A percentile compares a stretch with the other conserved stretches of the same genome.
Evolutionary conservation across 2,329 filamentous ascomycete genomes (phyloP).

Genomic region (Chaetomiaceae sp.): DNA sequence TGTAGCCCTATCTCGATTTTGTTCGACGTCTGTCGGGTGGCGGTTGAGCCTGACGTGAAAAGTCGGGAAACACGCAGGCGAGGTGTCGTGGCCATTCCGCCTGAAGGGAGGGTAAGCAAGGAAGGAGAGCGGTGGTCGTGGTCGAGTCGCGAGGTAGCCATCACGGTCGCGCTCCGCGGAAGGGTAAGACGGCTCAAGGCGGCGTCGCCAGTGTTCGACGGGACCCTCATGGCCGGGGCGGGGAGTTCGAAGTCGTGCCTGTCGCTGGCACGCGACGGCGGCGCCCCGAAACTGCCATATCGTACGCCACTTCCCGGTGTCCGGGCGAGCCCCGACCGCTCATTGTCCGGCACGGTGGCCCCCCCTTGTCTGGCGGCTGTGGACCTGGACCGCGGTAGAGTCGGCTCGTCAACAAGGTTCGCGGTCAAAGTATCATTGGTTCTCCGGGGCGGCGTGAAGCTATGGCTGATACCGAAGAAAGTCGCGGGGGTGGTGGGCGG

Average conservation of each 20-base stretch:
- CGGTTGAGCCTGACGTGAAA: conserved; percentile 36
- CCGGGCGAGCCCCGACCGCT: conserved; percentile 40
- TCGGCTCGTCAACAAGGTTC: background rate
- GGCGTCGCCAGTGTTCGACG: conserved; percentile 30
- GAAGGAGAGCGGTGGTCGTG: conserved; percentile 17
- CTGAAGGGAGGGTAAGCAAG: conserved; percentile 21
- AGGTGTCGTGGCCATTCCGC: conserved; percentile 26
- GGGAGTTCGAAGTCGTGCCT: conserved; percentile 49
- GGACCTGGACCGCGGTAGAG: conserved; percentile 21
- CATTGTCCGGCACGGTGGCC: conserved; percentile 29
- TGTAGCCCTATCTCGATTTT: conserved; percentile 42
- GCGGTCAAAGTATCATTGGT: background rate
- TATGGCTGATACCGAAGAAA: conserved; percentile 16
- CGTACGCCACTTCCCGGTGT: conserved; percentile 38
- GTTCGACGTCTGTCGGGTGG: conserved; percentile 34
- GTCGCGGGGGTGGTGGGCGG: conserved; percentile 20
- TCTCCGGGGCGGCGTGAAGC: conserved; percentile 16
- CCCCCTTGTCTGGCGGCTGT: conserved; percentile 18
- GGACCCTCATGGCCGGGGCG: conserved; percentile 47
- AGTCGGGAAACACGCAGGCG: conserved; percentile 36
- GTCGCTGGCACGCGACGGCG: conserved; percentile 34
- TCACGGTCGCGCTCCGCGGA: conserved; percentile 37
- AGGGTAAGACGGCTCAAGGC: conserved; percentile 26
- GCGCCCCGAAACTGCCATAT: conserved; percentile 51
- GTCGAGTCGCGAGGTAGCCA: conserved; percentile 10